A percentile compares a stretch with the other conserved stretches of the same genome.
Conservation (phyloP, 1,139 yeast genomes). For the Blastobotrys malaysiensis region DNA sequence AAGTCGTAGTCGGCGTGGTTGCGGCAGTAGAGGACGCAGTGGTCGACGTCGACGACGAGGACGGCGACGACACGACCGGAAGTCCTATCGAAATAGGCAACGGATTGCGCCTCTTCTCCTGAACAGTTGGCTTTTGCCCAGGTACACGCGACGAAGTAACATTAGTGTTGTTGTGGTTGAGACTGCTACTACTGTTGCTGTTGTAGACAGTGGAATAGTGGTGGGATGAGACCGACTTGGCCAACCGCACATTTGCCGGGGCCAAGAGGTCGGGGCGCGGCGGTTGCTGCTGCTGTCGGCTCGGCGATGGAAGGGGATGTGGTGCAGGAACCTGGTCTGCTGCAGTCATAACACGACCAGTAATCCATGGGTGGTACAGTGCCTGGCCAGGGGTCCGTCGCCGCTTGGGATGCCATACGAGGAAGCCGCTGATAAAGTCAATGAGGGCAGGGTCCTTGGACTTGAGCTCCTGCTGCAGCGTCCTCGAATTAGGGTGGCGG, state of each 20-base stretch:
- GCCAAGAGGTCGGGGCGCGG: not conserved
- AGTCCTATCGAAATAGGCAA: not conserved
- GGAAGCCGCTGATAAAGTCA: conserved; percentile 34
- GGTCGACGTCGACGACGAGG: not conserved
- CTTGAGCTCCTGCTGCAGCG: conserved; percentile 26
- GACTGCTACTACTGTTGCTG: not conserved
- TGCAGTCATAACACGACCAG: conserved; percentile 19
- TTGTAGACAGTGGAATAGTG: not conserved
- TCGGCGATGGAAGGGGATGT: not conserved
- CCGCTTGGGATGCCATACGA: conserved; percentile 53
- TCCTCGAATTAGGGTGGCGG: conserved; percentile 31
- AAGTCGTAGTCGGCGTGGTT: not conserved
- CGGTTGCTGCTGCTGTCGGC: conserved; percentile 4
- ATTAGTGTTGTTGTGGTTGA: too few species aligned
- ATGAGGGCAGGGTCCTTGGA: conserved; percentile 24
- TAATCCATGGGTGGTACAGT: conserved; percentile 39
- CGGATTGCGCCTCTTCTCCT: not conserved
- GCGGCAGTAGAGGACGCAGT: not conserved
- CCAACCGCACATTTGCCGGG: not conserved
- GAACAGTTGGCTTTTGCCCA: not conserved
- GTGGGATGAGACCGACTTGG: not conserved
- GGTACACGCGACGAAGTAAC: not conserved
- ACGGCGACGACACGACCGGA: not conserved
- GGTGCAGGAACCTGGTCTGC: conserved; percentile 5
- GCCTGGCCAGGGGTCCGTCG: conserved; percentile 44